A percentile compares a stretch with the other conserved stretches of the same genome.
phyloP scores from a whole-genome alignment of 139 green algal species.

The Chlorella ohadii region DNA sequence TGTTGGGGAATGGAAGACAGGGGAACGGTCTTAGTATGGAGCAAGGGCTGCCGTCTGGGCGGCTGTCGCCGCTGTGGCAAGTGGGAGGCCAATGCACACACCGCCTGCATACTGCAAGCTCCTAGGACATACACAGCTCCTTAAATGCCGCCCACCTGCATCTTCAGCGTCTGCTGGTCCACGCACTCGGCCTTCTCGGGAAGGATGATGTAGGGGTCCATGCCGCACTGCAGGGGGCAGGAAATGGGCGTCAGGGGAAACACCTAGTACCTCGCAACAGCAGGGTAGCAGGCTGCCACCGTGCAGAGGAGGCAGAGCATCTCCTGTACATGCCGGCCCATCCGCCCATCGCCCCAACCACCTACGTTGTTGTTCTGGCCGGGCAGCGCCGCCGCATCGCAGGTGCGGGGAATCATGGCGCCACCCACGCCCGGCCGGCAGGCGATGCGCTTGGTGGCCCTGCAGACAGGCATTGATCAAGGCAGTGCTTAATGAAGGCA shows the following conservation, averaged over 20 bases:
- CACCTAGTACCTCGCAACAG: too few relatives aligned
- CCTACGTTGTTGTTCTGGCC: conserved; percentile 17
- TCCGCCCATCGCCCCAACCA: too few relatives aligned
- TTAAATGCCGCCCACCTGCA: conserved; percentile 64
- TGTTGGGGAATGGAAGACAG: background rate
- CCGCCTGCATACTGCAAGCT: too few relatives aligned
- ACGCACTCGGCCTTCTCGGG: conserved; percentile 83
- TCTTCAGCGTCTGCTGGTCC: conserved; percentile 98
- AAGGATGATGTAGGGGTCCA: conserved; percentile 89
- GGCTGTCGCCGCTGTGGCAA: too few relatives aligned
- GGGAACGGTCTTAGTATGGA: too few relatives aligned
- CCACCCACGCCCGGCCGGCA: conserved; percentile 90
- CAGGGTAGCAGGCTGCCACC: too few relatives aligned
- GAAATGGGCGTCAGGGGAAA: too few relatives aligned
- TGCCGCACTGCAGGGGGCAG: conserved; percentile 59
- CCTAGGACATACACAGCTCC: background rate
- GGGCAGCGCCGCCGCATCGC: conserved; percentile 55
- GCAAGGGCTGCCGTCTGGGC: too few relatives aligned
- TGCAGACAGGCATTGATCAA: background rate
- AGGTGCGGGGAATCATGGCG: conserved; percentile 77
- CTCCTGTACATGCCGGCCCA: conserved; percentile 2
- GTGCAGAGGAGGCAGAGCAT: too few relatives aligned
- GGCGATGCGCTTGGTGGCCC: conserved; percentile 61
- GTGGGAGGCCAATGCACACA: too few relatives aligned
- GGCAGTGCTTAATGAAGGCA: too few relatives aligned